Percentiles rank a stretch among this genome's conserved stretches.
These are phyloP conservation scores for Boletus rubroflammeus DNA, from an alignment of 768 basidiomycete species.

Conservation along the genomic window DNA sequence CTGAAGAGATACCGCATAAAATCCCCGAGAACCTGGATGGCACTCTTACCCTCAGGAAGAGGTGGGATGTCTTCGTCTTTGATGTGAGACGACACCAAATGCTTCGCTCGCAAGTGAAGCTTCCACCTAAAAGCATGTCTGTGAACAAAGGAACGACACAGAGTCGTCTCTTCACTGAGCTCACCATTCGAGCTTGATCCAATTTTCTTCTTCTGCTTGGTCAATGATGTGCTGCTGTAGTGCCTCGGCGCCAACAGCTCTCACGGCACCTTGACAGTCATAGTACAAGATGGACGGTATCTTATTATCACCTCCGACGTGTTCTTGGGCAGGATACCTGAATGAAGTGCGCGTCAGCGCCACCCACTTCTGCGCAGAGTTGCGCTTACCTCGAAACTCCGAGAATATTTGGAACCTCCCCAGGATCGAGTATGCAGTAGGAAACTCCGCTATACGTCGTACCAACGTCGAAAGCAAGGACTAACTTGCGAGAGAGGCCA, in stretches of 20 bases:
- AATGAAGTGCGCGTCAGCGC: neutral
- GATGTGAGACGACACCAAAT: constrained; percentile 22
- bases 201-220: constrained; percentile 35
- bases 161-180: neutral
- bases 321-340: constrained; percentile 48
- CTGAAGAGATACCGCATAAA: constrained; percentile 28
- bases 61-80: constrained; percentile 18
- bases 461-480: constrained; percentile 43
- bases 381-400: constrained; percentile 25
- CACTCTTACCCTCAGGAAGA: constrained; percentile 21
- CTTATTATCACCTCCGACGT: constrained; percentile 44
- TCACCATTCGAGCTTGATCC: constrained; percentile 41
- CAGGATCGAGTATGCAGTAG: constrained; percentile 36
- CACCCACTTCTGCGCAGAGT: neutral
- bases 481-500: constrained; percentile 38
- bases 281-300: constrained; percentile 50
- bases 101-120: constrained; percentile 34
- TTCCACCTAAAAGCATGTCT: constrained; percentile 25
- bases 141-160: neutral
- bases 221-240: constrained; percentile 33
- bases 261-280: constrained; percentile 36
- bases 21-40: constrained; percentile 22
- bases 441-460: constrained; percentile 43
- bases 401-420: constrained; percentile 29
- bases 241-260: constrained; percentile 45